Evolutionary conservation across 192 early-diverging fungal species (phyloP).

Genomic region (Rhizophagus clarus): DNA sequence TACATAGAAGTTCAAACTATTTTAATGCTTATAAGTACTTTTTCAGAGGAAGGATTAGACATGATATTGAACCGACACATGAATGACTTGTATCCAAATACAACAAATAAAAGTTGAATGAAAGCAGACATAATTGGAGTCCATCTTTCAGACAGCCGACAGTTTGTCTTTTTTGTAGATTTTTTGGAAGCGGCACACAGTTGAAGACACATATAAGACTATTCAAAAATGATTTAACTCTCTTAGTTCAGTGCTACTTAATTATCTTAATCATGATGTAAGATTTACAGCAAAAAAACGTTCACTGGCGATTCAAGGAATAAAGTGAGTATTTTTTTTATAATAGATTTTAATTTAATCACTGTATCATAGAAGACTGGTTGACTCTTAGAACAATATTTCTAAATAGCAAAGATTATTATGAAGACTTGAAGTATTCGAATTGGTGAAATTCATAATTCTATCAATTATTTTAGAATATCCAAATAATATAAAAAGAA

Average conservation of each 20-base stretch:
- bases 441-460: too few relatives aligned
- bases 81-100: not conserved
- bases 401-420: not conserved
- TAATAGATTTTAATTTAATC: too few relatives aligned
- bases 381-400: not conserved
- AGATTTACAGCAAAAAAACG: not conserved
- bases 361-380: not conserved
- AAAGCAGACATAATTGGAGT: conserved; percentile 24
- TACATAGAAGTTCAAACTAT: too few relatives aligned
- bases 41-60: not conserved
- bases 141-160: not conserved
- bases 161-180: not conserved
- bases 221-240: conserved; percentile 7
- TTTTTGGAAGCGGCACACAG: not conserved
- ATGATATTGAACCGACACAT: conserved; percentile 21
- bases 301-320: too few relatives aligned
- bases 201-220: conserved; percentile 10
- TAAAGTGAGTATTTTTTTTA: not conserved
- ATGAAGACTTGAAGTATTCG: not conserved
- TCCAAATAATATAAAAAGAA: too few relatives aligned
- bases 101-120: conserved; percentile 2
- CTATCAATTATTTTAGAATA: too few relatives aligned
- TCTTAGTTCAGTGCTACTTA: conserved; percentile 8
- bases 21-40: too few relatives aligned
- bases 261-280: conserved; percentile 23